Conservation (phyloP, 495 filamentous ascomycete species). For the Sordaria brevicollis region DNA sequence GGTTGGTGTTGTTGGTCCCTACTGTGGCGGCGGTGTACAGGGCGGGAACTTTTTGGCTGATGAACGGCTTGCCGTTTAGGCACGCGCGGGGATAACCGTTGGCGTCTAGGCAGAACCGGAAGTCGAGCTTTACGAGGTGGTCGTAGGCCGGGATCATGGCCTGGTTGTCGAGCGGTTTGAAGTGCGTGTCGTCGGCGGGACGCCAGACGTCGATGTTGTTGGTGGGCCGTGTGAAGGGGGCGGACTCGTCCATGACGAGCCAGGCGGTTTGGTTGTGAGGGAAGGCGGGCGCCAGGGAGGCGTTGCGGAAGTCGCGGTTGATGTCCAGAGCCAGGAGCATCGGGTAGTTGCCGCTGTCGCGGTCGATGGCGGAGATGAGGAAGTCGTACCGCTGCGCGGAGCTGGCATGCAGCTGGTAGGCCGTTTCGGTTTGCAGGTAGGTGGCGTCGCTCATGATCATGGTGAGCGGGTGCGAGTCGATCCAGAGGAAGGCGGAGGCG, state of each 20-base stretch:
- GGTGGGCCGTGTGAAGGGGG: conserved; percentile 33
- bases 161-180: conserved; percentile 48
- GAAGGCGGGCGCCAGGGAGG: conserved; percentile 17
- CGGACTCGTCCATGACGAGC: conserved; percentile 46
- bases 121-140: conserved; percentile 45
- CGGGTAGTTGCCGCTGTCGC: conserved; percentile 43
- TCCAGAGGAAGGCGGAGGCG: conserved; percentile 49
- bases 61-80: conserved; percentile 68
- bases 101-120: conserved; percentile 49
- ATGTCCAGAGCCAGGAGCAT: conserved; percentile 41
- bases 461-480: conserved; percentile 51
- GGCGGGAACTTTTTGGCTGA: conserved; percentile 63
- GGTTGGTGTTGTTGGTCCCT: conserved; percentile 48
- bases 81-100: conserved; percentile 62
- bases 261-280: conserved; percentile 42
- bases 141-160: conserved; percentile 35
- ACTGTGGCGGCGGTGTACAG: conserved; percentile 64
- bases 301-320: conserved; percentile 32
- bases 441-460: conserved; percentile 44
- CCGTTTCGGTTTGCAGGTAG: conserved; percentile 24
- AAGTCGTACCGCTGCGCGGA: conserved; percentile 59
- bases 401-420: conserved; percentile 34
- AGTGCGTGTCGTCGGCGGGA: conserved; percentile 52
- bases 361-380: conserved; percentile 28
- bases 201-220: conserved; percentile 39